A percentile compares a stretch with the other conserved stretches of the same genome.
These are phyloP conservation scores for Talaromyces stipitatus DNA, from an alignment of 495 filamentous ascomycete species.

Conservation along the genomic window DNA sequence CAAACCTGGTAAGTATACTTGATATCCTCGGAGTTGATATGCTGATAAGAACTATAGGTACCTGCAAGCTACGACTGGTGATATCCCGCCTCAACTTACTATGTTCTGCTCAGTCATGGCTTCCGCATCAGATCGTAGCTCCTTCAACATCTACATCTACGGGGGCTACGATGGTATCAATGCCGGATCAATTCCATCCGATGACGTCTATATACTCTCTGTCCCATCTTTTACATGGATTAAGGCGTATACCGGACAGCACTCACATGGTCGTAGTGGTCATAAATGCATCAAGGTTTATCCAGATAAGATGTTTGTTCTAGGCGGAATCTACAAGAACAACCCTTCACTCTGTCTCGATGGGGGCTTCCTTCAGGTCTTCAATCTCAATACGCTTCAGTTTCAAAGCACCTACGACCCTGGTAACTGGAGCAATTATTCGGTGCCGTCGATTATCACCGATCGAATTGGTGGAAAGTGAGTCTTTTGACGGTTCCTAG, in stretches of 20 bases:
- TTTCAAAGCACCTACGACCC: conserved; percentile 53
- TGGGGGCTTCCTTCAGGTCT: conserved; percentile 43
- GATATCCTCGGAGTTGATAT: not conserved
- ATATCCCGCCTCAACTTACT: conserved; percentile 36
- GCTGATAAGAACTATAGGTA: conserved; percentile 14
- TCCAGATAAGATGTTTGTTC: conserved; percentile 57
- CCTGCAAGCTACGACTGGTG: conserved; percentile 40
- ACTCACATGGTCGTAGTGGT: conserved; percentile 39
- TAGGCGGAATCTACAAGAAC: conserved; percentile 41
- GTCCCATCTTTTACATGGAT: conserved; percentile 62
- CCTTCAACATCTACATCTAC: conserved; percentile 59
- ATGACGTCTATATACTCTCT: conserved; percentile 60
- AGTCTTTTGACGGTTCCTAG: not conserved
- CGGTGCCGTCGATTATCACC: conserved; percentile 42
- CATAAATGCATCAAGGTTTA: conserved; percentile 57
- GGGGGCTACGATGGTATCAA: conserved; percentile 49
- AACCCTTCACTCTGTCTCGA: conserved; percentile 37
- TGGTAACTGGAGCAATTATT: conserved; percentile 40
- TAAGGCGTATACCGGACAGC: conserved; percentile 36
- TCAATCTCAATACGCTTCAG: conserved; percentile 44
- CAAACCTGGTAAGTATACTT: conserved; percentile 15
- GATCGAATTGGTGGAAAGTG: conserved; percentile 47
- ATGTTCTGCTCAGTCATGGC: conserved; percentile 54
- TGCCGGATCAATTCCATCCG: conserved; percentile 25
- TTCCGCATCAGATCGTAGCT: conserved; percentile 44